phyloP scores from a whole-genome alignment of 768 basidiomycete species.

The Boletus reticuloceps region DNA sequence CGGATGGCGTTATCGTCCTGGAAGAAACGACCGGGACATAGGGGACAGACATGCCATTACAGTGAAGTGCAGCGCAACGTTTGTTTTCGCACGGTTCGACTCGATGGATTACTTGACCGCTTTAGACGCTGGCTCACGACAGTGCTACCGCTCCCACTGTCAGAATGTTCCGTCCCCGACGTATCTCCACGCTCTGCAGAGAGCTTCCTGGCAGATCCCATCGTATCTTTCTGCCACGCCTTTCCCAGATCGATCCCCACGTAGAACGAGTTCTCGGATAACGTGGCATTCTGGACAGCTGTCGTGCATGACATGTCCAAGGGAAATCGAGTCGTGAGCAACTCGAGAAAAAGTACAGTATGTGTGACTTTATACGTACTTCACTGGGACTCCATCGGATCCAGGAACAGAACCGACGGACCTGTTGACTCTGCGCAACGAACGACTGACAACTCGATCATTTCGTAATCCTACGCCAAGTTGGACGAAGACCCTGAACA shows the following conservation, averaged over 20 bases:
- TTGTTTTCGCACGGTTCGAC: constrained; percentile 14
- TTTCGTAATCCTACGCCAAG: not conserved
- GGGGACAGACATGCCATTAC: constrained; percentile 18
- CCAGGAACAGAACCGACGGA: too few species aligned
- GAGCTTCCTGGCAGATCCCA: too few species aligned
- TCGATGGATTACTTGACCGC: too few species aligned
- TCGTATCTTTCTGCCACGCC: constrained; percentile 6
- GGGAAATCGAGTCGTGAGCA: not conserved
- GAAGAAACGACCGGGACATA: constrained; percentile 21
- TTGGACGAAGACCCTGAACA: constrained; percentile 2
- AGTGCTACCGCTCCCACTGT: too few species aligned
- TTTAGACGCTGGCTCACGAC: too few species aligned
- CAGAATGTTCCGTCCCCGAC: too few species aligned
- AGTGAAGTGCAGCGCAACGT: not conserved
- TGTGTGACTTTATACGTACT: not conserved
- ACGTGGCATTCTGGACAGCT: not conserved
- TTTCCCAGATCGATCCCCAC: constrained; percentile 2
- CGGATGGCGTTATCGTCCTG: constrained; percentile 1
- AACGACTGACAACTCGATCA: not conserved
- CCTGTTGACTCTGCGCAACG: not conserved
- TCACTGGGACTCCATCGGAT: too few species aligned
- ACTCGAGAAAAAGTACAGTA: too few species aligned
- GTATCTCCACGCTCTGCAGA: too few species aligned
- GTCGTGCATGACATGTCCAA: not conserved
- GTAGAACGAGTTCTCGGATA: not conserved